Base-by-base conservation (phyloP, 129 eudicot species). In the Artemisia argyi region DNA sequence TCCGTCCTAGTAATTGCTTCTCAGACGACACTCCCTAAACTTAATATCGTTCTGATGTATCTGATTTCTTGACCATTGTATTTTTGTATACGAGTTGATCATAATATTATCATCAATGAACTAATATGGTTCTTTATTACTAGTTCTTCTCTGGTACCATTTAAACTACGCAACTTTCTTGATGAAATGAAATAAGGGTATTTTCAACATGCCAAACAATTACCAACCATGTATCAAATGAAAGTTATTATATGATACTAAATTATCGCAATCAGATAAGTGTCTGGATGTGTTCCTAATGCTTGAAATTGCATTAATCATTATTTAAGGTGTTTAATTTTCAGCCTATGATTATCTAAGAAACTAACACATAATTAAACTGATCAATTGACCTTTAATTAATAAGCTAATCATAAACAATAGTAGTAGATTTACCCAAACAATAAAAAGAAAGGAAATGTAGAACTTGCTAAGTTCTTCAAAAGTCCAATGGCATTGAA, bases 401-500 rank as follows among this genome's bases (percentile, higher is more conserved):
- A 18, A 18, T 7, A 11, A 64, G 52, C 11, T 32, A 64, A 32
- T 64, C 59, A 59, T 48, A 72, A 61, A 55, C 57, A 61, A 13
- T 4, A 61, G 47, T 4, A 61, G 47, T 64, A 35, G 19, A 11
- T 39, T 30, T 51, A 53, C 14, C 18, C 44, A 5, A 32, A 32
- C 63, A 73, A 39, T 60, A 32, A 16, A 32, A 62, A 62, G 8
- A 48, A 72, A 48, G 68, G 67, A 63, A 26, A 65, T 61, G 68
- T 47, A 61, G 78, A 73, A 79, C 81, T 80, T 79, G 76, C 87
- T 26, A 32, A 66, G 15, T 68, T 58, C 61, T 59, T 80, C 52
- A 94, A 77, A 94, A 90, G 87, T 90, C 99, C 84, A 87, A 69
- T 22, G 96, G 96, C 93, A 88, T 90, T 63, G 84, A 75, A 76